A percentile compares a stretch with the other conserved stretches of the same genome.
These are phyloP conservation scores for Lactifluus echinatus DNA, from an alignment of 768 basidiomycete genomes.

Conservation along the genomic window DNA sequence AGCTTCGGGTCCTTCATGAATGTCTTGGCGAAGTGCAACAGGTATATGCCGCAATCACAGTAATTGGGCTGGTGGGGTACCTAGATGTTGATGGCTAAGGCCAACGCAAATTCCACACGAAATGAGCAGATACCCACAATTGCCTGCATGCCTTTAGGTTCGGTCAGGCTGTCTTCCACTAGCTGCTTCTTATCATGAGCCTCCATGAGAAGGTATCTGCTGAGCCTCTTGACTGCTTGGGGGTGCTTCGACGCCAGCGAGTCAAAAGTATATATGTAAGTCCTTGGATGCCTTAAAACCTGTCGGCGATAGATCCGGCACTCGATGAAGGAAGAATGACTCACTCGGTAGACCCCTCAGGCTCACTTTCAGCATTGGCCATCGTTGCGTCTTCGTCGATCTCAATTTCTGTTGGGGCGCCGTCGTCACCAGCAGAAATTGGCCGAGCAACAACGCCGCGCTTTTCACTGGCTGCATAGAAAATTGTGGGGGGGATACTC, in stretches of 20 bases:
- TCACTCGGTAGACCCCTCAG: conserved; percentile 1
- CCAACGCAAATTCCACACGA: not conserved
- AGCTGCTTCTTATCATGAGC: conserved; percentile 54
- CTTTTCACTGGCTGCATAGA: not conserved
- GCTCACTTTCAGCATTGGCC: conserved; percentile 11
- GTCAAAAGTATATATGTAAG: conserved; percentile 83
- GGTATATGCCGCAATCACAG: conserved; percentile 88
- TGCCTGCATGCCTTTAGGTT: conserved; percentile 41
- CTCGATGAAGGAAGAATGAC: not conserved
- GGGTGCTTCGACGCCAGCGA: conserved; percentile 74
- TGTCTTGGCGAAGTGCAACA: conserved; percentile 76
- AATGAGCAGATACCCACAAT: conserved; percentile 32
- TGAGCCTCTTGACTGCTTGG: conserved; percentile 51
- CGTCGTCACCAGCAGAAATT: not conserved
- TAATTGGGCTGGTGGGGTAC: conserved; percentile 85
- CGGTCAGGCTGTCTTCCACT: conserved; percentile 27
- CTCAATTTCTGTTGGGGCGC: conserved; percentile 4
- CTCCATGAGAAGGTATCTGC: conserved; percentile 63
- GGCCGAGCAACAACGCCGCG: not conserved
- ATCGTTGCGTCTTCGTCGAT: conserved; percentile 1
- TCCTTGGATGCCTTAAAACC: conserved; percentile 33
- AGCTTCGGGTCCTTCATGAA: conserved; percentile 58
- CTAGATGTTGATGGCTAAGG: conserved; percentile 30
- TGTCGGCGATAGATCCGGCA: not conserved
- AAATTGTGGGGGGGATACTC: conserved; percentile 5